phyloP scores from a whole-genome alignment of 2,329 filamentous ascomycete genomes.

The Aspergillus sojae region DNA sequence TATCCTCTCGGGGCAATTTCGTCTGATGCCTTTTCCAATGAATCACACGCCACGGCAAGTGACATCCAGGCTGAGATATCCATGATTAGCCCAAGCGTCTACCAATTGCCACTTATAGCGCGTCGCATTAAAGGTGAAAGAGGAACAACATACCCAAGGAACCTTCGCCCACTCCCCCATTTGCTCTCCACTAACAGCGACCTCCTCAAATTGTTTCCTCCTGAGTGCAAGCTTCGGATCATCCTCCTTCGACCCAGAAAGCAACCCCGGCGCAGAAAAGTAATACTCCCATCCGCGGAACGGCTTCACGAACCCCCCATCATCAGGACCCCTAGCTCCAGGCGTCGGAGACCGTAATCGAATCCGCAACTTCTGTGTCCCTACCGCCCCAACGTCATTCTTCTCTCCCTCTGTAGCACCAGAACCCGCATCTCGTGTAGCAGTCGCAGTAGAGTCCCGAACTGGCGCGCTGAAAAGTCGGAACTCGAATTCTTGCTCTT shows the following conservation, averaged over 20 bases:
- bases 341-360: slow-evolving; percentile 44
- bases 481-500: slow-evolving; percentile 49
- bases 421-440: slow-evolving; percentile 4
- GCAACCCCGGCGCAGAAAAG: slow-evolving; percentile 38
- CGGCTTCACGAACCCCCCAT: slow-evolving; percentile 43
- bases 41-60: slow-evolving; percentile 45
- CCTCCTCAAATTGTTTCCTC: slow-evolving; percentile 37
- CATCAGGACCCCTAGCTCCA: slow-evolving; percentile 23
- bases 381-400: background rate
- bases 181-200: slow-evolving; percentile 39
- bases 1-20: slow-evolving; percentile 28
- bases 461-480: slow-evolving; percentile 42
- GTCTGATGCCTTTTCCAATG: slow-evolving; percentile 39
- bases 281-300: slow-evolving; percentile 48
- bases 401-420: background rate
- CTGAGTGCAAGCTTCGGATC: slow-evolving; percentile 21
- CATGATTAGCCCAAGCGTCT: slow-evolving; percentile 2
- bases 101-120: background rate
- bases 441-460: slow-evolving; percentile 8
- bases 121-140: background rate
- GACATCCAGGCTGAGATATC: slow-evolving; percentile 39
- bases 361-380: slow-evolving; percentile 42
- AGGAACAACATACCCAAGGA: slow-evolving; percentile 37
- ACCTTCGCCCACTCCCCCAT: slow-evolving; percentile 33
- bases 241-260: slow-evolving; percentile 22